Evolutionary conservation across 805 yeast species (phyloP), one percentile per base, ranked within the genome.

Genomic region (Candida insectorum): DNA sequence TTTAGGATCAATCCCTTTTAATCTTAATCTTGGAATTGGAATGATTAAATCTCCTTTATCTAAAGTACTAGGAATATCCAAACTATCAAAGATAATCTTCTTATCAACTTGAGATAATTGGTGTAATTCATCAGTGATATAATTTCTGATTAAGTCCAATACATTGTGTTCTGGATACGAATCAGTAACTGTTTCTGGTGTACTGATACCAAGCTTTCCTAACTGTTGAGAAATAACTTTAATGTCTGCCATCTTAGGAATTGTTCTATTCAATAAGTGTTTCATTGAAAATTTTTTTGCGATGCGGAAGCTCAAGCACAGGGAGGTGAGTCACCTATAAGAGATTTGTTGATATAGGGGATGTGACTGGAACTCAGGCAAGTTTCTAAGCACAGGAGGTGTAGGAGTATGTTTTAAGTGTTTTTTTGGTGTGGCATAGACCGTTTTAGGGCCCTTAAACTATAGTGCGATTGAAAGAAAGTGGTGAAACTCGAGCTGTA

Each of bases 21-120:
- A 76, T 51, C 70, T 54, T 51, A 83, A 68, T 58, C 97, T 79
- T 49, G 97, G 98, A 26, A 93, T 72, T 26, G 98, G 97, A 35
- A 91, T 77, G 41, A 91, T 73, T 51, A 93, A 72, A 60, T 93
- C 98, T 54, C 97, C 98, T 52, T 91, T 82, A 40, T 88, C 96
- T 47, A 84, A 64, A 25, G 88, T 81, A 44, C 75, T 71, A 15
- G 96, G 87, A 71, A 91, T 77, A 62, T 93, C 97, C 51, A 93
- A 71, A 23, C 96, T 87, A 37, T 87, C 85, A 60, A 72, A 85
- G 43, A 89, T 85, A 31, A 87, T 56, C 3, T 66, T 62, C 36
- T 73, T 63, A 39, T 81, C 83, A 25, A 88, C 94, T 23, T 81
- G 82, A 13, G 94, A 73, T 47, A 93, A 64, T 45, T 72, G 68